Conservation (phyloP, 2,329 filamentous ascomycete genomes). For the Leptographium flavum region DNA sequence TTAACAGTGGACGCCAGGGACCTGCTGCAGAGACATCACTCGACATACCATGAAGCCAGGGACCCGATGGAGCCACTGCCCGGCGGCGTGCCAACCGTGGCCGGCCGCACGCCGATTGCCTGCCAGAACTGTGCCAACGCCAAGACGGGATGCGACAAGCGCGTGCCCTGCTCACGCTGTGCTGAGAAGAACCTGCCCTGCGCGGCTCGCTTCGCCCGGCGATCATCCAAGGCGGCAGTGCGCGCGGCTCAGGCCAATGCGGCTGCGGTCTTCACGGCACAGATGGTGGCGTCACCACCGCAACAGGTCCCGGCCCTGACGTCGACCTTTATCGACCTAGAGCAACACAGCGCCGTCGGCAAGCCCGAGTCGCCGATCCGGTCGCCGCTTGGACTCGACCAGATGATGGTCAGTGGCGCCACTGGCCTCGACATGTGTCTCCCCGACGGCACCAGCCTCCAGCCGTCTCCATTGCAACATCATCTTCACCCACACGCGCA, state of each 20-base stretch:
- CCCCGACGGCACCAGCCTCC: constrained; percentile 1
- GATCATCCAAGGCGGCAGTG: constrained; percentile 32
- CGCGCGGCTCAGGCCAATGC: constrained; percentile 26
- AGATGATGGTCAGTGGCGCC: constrained; percentile 2
- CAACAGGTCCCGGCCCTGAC: constrained; percentile 17
- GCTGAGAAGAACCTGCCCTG: constrained; percentile 33
- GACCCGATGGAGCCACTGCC: constrained; percentile 30
- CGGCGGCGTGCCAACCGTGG: constrained; percentile 26
- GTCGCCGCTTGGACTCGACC: constrained; percentile 4
- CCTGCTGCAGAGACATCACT: constrained; percentile 34
- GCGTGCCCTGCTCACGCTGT: constrained; percentile 33
- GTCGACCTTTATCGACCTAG: constrained; percentile 24
- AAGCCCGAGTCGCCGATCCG: constrained; percentile 5
- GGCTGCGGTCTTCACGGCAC: constrained; percentile 16
- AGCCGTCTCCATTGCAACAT: not conserved
- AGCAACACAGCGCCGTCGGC: constrained; percentile 14
- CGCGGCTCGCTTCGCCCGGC: constrained; percentile 32
- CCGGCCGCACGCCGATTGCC: constrained; percentile 30
- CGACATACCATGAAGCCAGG: constrained; percentile 35
- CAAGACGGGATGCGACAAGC: constrained; percentile 37
- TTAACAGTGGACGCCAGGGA: constrained; percentile 21
- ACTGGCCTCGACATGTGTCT: constrained; percentile 9
- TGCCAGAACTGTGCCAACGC: constrained; percentile 35
- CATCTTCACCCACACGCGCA: constrained; percentile 2
- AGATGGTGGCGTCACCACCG: constrained; percentile 11